Evolutionary conservation across 768 basidiomycete genomes (phyloP), one percentile per base, ranked within the genome.

Genomic region (Pholiota conissans): DNA sequence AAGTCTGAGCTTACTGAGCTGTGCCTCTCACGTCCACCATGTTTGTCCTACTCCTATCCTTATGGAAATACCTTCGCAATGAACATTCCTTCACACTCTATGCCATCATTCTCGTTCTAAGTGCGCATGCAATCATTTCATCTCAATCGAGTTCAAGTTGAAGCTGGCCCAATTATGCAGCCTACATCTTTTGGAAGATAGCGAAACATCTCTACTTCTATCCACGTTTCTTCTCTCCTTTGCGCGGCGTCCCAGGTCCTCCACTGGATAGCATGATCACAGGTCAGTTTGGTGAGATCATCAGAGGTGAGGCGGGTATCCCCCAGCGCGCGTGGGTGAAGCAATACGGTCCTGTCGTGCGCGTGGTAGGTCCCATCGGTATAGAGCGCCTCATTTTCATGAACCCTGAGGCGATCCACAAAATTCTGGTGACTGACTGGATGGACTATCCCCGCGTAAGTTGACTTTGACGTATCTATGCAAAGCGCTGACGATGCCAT

Each of bases 261-360:
- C 67, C 69, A 5, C 40, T 70, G 0, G 70, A 67, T 14, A 61
- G 71, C 47, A 56, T 57, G 16, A 40, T 74, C 30, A 61, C 54
- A n/a, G 80, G 81, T 1, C 75, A 80, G 52, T 76, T 74, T 59
- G 64, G 63, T 3, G 62, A 57, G 6, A 76, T 82, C 49, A 68
- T 79, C 35, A 55, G 60, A 5, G 64, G 72, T 1, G 79, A 80
- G 65, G 64, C 75, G 35, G 76, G 80, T 18, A 74, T 78, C 22
- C 74, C 76, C 7, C 78, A 79, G 46, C 74, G 76, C 52, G 70
- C 73, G 61, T 81, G 79, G 80, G 73, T 74, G 45, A 79, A 82
- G 60, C 54, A 74, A 26, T 69, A 79, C 49, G 80, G 80, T 0
- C 71, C 76, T 1, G 68, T 76, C 20, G 75, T 82, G 10, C 76